phyloP scores from a whole-genome alignment of 2,329 filamentous ascomycete species.

The Pestalotiopsis sp. region DNA sequence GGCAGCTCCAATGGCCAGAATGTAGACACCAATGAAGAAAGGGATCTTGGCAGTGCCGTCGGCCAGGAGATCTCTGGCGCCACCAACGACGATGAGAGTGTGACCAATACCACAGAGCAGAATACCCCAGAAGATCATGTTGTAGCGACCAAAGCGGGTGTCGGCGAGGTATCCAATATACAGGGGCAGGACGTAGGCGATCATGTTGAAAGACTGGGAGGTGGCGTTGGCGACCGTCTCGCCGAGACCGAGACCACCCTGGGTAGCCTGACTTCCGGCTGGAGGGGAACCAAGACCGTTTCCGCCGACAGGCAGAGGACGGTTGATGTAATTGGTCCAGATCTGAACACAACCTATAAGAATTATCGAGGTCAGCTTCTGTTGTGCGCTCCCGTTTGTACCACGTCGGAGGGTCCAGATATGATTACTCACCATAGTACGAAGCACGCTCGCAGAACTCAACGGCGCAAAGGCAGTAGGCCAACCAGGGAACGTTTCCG shows the following conservation, averaged over 20 bases:
- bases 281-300: conserved; percentile 48
- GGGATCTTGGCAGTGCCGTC: conserved; percentile 49
- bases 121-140: conserved; percentile 73
- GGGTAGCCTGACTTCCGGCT: conserved; percentile 42
- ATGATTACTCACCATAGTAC: conserved; percentile 52
- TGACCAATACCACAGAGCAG: conserved; percentile 68
- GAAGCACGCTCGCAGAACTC: conserved; percentile 65
- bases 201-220: conserved; percentile 55
- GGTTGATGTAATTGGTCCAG: conserved; percentile 62
- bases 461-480: conserved; percentile 59
- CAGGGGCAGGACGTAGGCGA: conserved; percentile 61
- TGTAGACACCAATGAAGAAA: conserved; percentile 50
- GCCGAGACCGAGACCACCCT: conserved; percentile 62
- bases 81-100: conserved; percentile 66
- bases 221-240: conserved; percentile 52
- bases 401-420: not conserved
- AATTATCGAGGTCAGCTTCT: not conserved
- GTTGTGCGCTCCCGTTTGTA: not conserved
- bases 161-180: conserved; percentile 65
- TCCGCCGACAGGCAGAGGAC: conserved; percentile 55
- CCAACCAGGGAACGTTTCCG: conserved; percentile 51
- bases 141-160: conserved; percentile 69
- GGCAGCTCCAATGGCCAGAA: conserved; percentile 59
- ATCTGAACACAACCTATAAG: conserved; percentile 11
- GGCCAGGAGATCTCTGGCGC: conserved; percentile 44